Percentiles rank a stretch among this genome's conserved stretches.
Conservation (phyloP, 768 basidiomycete species). For the Boletellus ananas region DNA sequence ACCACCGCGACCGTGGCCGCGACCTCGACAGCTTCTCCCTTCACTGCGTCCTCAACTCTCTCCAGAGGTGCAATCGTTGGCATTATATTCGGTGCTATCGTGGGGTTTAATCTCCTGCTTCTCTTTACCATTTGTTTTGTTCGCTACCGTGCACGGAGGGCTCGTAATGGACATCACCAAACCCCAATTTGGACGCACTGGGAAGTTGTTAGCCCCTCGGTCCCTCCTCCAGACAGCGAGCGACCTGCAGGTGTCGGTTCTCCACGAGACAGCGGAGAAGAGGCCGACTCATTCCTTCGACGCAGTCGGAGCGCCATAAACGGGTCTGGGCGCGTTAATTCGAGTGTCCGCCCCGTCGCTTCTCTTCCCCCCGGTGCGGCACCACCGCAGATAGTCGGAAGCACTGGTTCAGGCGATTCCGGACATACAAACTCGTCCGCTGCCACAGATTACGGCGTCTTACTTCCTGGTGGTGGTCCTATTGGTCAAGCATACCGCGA, state of each 20-base stretch:
- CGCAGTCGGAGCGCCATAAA: conserved; percentile 26
- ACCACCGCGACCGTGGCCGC: conserved; percentile 29
- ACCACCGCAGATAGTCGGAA: conserved; percentile 36
- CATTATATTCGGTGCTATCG: conserved; percentile 46
- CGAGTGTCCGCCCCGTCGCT: conserved; percentile 19
- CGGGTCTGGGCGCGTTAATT: conserved; percentile 11
- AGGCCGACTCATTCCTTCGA: conserved; percentile 61
- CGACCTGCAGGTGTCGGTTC: conserved; percentile 59
- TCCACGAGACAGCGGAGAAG: conserved; percentile 67
- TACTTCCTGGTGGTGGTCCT: conserved; percentile 31
- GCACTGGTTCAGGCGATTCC: conserved; percentile 35
- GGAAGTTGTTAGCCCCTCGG: conserved; percentile 37
- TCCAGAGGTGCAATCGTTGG: conserved; percentile 30
- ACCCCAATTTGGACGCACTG: conserved; percentile 42
- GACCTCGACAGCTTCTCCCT: conserved; percentile 22
- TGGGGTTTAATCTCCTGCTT: conserved; percentile 56
- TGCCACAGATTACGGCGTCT: conserved; percentile 33
- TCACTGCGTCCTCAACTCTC: conserved; percentile 29
- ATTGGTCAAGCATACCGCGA: conserved; percentile 32
- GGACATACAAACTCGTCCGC: conserved; percentile 40
- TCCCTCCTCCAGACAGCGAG: conserved; percentile 24
- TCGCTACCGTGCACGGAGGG: conserved; percentile 26
- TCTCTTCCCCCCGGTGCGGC: conserved; percentile 32
- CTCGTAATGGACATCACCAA: conserved; percentile 16
- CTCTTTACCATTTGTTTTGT: conserved; percentile 37